Conservation (phyloP, 352 stramenopile species). For the Peronospora destructor region DNA sequence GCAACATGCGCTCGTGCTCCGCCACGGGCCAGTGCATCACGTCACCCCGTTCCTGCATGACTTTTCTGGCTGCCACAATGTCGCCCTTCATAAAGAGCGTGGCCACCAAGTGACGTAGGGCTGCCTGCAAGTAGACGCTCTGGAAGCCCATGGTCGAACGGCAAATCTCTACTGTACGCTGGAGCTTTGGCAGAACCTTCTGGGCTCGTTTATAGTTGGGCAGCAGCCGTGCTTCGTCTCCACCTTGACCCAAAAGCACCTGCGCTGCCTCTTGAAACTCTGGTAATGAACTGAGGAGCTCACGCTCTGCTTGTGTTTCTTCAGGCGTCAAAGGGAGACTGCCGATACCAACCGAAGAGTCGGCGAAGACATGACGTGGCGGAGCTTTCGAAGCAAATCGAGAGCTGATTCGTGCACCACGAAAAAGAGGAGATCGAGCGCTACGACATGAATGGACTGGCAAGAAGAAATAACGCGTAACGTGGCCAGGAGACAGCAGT, state of each 20-base stretch:
- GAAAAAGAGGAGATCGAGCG: slow-evolving; percentile 9
- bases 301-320: slow-evolving; percentile 58
- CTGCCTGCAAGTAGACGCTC: slow-evolving; percentile 55
- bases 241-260: slow-evolving; percentile 40
- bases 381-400: slow-evolving; percentile 24
- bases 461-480: slow-evolving; percentile 4
- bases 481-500: slow-evolving; percentile 13
- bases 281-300: slow-evolving; percentile 51
- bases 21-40: slow-evolving; percentile 62
- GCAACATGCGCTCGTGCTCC: slow-evolving; percentile 67
- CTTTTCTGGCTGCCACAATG: slow-evolving; percentile 37
- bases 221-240: slow-evolving; percentile 28
- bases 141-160: slow-evolving; percentile 70
- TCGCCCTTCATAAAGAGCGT: slow-evolving; percentile 65
- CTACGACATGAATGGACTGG: slow-evolving; percentile 2
- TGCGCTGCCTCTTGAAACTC: slow-evolving; percentile 65
- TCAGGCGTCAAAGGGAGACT: slow-evolving; percentile 53
- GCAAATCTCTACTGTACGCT: slow-evolving; percentile 69
- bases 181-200: slow-evolving; percentile 43
- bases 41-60: slow-evolving; percentile 62
- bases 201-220: slow-evolving; percentile 46
- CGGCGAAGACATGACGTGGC: slow-evolving; percentile 41
- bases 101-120: slow-evolving; percentile 50
- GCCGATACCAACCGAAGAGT: slow-evolving; percentile 58
- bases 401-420: slow-evolving; percentile 8